Evolutionary conservation across 129 eudicot species (phyloP).

Genomic region (Arctium minus): DNA sequence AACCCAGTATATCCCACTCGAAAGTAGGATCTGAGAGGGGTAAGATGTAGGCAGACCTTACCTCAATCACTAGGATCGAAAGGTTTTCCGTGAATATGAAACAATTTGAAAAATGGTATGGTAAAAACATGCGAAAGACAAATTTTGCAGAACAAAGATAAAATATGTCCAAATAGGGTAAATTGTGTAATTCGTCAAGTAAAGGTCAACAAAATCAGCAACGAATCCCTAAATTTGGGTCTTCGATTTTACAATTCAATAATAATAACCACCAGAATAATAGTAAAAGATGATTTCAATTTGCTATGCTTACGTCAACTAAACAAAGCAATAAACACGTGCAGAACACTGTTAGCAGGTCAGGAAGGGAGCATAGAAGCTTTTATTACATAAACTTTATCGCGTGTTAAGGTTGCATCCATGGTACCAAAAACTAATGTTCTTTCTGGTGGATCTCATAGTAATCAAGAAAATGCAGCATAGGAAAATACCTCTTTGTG

Average conservation of each 20-base stretch:
- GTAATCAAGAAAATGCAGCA: too few species aligned
- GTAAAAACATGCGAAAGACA: not conserved
- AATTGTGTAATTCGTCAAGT: not conserved
- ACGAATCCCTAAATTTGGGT: not conserved
- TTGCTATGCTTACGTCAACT: not conserved
- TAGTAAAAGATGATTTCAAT: not conserved
- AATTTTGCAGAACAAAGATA: not conserved
- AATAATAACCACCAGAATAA: not conserved
- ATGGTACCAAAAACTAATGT: not conserved
- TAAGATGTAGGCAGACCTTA: not conserved
- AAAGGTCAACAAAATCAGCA: conserved; percentile 7
- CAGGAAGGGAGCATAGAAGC: not conserved
- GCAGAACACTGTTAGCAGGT: not conserved
- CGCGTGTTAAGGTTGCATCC: not conserved
- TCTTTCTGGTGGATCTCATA: too few species aligned
- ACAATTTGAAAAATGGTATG: not conserved
- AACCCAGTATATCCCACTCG: not conserved
- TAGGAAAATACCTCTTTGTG: too few species aligned
- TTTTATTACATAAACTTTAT: not conserved
- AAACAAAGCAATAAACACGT: not conserved
- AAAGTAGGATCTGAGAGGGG: not conserved
- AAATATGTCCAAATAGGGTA: not conserved
- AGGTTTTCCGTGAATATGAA: not conserved
- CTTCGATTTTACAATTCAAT: not conserved
- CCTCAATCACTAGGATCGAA: not conserved